Evolutionary conservation across 1,139 yeast genomes (phyloP), one percentile per base, ranked within the genome.

Genomic region (Candida gigantensis): DNA sequence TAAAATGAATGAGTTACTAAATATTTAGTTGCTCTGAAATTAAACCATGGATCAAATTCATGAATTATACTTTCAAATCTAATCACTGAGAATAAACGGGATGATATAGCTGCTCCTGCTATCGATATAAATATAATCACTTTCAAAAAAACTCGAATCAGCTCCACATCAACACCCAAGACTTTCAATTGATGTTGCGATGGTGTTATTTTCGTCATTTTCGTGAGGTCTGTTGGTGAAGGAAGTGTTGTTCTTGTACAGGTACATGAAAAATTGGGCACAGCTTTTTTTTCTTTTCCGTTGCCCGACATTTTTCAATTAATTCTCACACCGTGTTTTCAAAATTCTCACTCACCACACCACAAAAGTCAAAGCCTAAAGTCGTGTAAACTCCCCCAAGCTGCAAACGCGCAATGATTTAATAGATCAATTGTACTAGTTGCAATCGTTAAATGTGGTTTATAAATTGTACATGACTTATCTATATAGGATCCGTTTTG

Each of bases 31-130:
- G 98, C 98, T 51, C 98, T 72, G 68, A 79, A 92, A 62, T 92
- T 92, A 74, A 94, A 94, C 98, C 98, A 92, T 24, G 98, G 97
- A 65, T 94, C 98, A 58, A 92, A 92, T 64, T 94, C 99, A 68
- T 94, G 99, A 62, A 94, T 94, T 55, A 94, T 94, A 42, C 94
- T 81, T 66, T 94, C 99, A 58, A 89, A 94, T 49, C 95, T 72
- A 41, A 86, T 81, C 40, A 84, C 92, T 4, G 92, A 75, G 47
- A 77, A 78, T 58, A 92, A 72, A 55, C 99, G 79, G 41, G 96
- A 84, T 32, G 95, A 81, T 40, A 92, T 75, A 27, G 97, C 96
- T 3, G 97, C 97, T 16, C 87, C 90, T 26, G 90, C 87, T 49
- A 87, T 79, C 33, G 84, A 72, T 41, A 82, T 66, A 55, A 87